Evolutionary conservation across 1,284 basidiomycete genomes (phyloP), one percentile per base, ranked within the genome.

Genomic region (Leccinum griseonigrum): DNA sequence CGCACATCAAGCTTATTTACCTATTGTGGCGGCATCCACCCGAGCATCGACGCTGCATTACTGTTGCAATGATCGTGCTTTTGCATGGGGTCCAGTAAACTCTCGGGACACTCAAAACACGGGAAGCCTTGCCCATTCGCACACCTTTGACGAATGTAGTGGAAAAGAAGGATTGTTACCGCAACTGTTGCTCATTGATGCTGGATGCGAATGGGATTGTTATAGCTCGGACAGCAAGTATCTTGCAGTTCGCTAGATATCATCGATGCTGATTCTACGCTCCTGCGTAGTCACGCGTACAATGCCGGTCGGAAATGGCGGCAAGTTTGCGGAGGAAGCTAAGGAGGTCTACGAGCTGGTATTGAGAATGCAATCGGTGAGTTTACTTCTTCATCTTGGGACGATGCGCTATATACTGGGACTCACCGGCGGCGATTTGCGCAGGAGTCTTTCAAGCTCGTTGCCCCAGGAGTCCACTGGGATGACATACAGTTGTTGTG

Each of bases 1-100:
- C 4, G 82, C 87, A n/a, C 91, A 93, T 64, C 90, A 93, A 77
- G 92, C 94, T 0, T 97, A 97, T 74, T 81, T 92, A 10, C 94
- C 95, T 1, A 96, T 97, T 61, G 90, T 94, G 8, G 95, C 94
- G 0, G 88, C 90, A 1, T 90, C 93, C 0, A 86, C 85, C 3
- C 83, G 92, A 29, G 94, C 94, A 1, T 88, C 92, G 5, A 96
- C 93, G 0, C 77, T 97, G 4, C 94, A 97, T 71, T 97, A 97
- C 74, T 94, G 93, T 68, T 92, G 91, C 75, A 92, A 92, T 67
- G 89, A 92, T 70, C 83, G 85, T 71, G 85, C 88, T 67, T 92
- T 89, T 67, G 83, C 88, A 0, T 91, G 89, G 90, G 90, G 90
- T 3, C 91, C 91, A 3, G 78, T 90, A 13, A 73, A 78, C 2